Evolutionary conservation across 1,139 yeast species (phyloP), one percentile per base, ranked within the genome.

Genomic region (Suhomyces kunorum): DNA sequence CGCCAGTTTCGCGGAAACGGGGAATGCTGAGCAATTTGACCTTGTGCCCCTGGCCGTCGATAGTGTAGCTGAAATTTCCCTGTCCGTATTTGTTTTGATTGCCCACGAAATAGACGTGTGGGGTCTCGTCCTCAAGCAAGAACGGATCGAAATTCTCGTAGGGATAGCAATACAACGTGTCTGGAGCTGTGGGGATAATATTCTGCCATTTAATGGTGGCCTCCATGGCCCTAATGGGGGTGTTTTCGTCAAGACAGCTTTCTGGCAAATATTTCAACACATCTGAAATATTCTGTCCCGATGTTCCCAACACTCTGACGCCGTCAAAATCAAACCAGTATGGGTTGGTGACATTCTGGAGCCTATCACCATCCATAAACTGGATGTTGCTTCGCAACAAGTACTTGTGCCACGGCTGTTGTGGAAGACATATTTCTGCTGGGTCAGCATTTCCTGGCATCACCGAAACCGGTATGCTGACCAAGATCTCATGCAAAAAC

Each of bases 121-220:
- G 98, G 15, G 87, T 77, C 53, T 84, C 86, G 5, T 67, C 67
- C 9, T 40, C 43, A 24, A 92, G 58, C 3, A 87, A 74, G 60
- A 92, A 89, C 2, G 98, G 98, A 60, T 94, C 98, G 5, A 58
- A 54, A 31, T 82, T 78, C n/a, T 78, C 75, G 55, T 74, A 90
- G 1, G 99, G 98, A 53, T 88, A 89, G 48, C 95, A 83, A 68
- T 87, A 86, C 32, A 92, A 66, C 0, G 99, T 94, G 55, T 92
- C 98, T 0, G 99, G 99, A 1, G 96, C 95, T 0, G 98, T 89
- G 2, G 98, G 98, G 0, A 88, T 83, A 27, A 87, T 70, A 53
- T 87, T 87, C 51, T 88, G 92, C 96, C 97, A 92, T 39, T 71
- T 66, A 28, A 94, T 59, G 1, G 87, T 83, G 6, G 81, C 73